Evolutionary conservation across 352 stramenopile genomes (phyloP), one percentile per base, ranked within the genome.

Genomic region (Globisporangium alternatum): DNA sequence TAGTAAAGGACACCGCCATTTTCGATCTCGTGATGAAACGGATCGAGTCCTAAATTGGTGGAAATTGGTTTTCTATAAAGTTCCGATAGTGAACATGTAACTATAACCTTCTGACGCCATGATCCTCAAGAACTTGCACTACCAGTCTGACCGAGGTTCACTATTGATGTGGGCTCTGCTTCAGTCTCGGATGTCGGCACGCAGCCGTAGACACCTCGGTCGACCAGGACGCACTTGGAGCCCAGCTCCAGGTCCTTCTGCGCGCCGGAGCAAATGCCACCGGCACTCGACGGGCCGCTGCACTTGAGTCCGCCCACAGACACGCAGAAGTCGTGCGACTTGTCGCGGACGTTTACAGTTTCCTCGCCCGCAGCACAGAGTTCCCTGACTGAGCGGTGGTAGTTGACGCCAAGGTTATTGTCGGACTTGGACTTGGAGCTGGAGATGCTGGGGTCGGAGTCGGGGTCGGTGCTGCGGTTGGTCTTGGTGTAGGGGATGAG

Each of bases 321-420:
- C 9, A 77, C 65, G 33, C 78, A 86, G 31, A 85, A 87, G 6
- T 62, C 52, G 43, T 67, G 60, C 37, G 48, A 22, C 25, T 78
- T 64, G n/a, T 53, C 64, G 33, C 80, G 69, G 5, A 86, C 79
- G n/a, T 70, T 73, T 49, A 86, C 69, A 0, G 15, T 39, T 7
- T 60, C 76, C 25, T 64, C 53, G 15, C 63, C 66, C 25, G 49
- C 44, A 30, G 70, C 25, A 37, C 62, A 68, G 28, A 41, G 49
- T 15, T 37, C 28, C 8, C 15, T 15, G 9, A 28, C 30, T 41
- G 28, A 22, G 17, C 8, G 9, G 51, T 5, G 9, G 45, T 52
- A 48, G 9, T 55, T 22, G 48, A 12, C 6, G 13, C 9, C 17
- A 19, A 6, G 0, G 22, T 33, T 8, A 37, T 0, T 39, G 37